Evolutionary conservation across 1,284 basidiomycete species (phyloP).

Genomic region (Trichosporon ovoides): DNA sequence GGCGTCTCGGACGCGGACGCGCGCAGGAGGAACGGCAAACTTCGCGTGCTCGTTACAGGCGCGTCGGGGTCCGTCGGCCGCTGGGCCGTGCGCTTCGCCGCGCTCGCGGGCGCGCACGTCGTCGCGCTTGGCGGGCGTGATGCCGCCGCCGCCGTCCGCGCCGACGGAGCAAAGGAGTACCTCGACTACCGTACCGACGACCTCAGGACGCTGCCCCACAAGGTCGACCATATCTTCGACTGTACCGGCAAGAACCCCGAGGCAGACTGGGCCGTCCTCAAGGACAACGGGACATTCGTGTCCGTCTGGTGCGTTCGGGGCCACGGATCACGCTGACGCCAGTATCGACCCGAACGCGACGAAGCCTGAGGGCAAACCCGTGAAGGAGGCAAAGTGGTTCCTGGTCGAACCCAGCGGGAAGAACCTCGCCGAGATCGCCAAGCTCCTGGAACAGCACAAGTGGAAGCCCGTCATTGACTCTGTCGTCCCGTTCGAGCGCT

Average conservation of each 20-base stretch:
- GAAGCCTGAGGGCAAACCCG: constrained; percentile 6
- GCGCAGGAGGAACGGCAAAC: not conserved
- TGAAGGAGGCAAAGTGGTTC: constrained; percentile 13
- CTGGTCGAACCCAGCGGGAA: constrained; percentile 17
- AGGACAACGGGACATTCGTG: constrained; percentile 10
- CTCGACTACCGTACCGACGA: constrained; percentile 8
- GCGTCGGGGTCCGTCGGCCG: constrained; percentile 10
- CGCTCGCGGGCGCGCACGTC: constrained; percentile 6
- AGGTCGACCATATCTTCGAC: constrained; percentile 17
- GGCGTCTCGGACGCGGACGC: not conserved
- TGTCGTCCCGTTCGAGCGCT: constrained; percentile 12
- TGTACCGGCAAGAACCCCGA: constrained; percentile 8
- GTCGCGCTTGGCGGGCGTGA: constrained; percentile 1
- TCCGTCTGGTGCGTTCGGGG: constrained; percentile 7
- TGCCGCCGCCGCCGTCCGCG: not conserved
- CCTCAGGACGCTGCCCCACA: constrained; percentile 3
- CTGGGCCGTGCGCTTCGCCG: constrained; percentile 13
- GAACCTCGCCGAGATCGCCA: constrained; percentile 12
- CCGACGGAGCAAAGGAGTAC: constrained; percentile 10
- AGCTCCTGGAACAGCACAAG: constrained; percentile 3
- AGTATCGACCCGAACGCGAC: constrained; percentile 5
- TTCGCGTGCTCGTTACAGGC: constrained; percentile 14
- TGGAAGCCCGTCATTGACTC: constrained; percentile 17
- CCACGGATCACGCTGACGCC: not conserved
- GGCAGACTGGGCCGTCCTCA: constrained; percentile 11